Percentiles rank a stretch among this genome's conserved stretches.
Evolutionary conservation across 106 monocot species (phyloP).

Genomic region (Platanthera zijinensis): DNA sequence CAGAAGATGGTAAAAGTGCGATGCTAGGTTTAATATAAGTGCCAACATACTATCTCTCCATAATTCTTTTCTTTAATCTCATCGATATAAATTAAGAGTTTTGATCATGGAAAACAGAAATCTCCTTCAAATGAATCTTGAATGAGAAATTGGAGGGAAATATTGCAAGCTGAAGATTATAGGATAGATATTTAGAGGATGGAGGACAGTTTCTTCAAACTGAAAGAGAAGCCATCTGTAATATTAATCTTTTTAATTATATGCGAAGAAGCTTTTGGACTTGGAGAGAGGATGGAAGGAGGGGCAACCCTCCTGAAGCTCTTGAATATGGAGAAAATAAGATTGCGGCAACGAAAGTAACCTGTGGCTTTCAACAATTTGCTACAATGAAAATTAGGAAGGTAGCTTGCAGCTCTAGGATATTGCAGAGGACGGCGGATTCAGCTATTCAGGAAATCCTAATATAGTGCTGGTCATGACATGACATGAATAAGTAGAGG

Average conservation of each 20-base stretch:
- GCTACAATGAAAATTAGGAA: too few species aligned
- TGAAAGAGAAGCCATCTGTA: not conserved
- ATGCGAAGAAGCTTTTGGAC: too few species aligned
- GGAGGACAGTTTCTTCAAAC: not conserved
- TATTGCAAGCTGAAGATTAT: not conserved
- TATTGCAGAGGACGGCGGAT: too few species aligned
- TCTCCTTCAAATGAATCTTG: not conserved
- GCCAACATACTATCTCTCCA: not conserved
- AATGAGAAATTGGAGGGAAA: not conserved
- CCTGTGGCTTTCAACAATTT: too few species aligned
- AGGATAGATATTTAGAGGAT: not conserved
- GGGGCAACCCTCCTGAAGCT: too few species aligned
- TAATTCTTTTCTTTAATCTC: not conserved
- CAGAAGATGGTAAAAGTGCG: not conserved
- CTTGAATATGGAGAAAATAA: too few species aligned
- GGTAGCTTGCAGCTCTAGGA: too few species aligned
- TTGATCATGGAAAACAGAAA: not conserved
- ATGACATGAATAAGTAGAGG: too few species aligned
- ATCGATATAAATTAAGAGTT: not conserved
- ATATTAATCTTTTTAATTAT: not conserved
- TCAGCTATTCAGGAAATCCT: too few species aligned
- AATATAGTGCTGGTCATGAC: too few species aligned
- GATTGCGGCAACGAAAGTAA: too few species aligned
- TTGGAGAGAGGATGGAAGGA: too few species aligned
- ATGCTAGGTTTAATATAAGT: not conserved